A percentile compares a stretch with the other conserved stretches of the same genome.
phyloP scores from a whole-genome alignment of 768 basidiomycete genomes.

The Cantharellus cinnabarinus region DNA sequence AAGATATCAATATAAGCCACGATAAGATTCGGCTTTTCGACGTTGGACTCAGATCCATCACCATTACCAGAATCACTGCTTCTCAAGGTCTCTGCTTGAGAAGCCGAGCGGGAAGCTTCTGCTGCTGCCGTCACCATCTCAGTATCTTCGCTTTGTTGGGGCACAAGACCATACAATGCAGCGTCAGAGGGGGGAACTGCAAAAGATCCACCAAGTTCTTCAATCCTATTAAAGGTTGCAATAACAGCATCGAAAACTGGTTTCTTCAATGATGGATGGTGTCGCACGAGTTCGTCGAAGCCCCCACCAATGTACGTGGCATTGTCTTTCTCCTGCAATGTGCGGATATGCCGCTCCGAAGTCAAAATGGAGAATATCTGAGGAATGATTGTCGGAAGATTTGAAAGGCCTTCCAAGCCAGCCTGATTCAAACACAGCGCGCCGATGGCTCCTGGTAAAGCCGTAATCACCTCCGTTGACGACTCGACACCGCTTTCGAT shows the following conservation, averaged over 20 bases:
- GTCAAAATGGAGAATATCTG: constrained; percentile 74
- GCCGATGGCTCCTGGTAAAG: constrained; percentile 87
- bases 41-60: constrained; percentile 10
- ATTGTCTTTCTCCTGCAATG: constrained; percentile 83
- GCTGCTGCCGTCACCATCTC: neutral
- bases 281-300: constrained; percentile 87
- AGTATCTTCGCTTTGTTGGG: neutral
- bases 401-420: constrained; percentile 62
- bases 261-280: constrained; percentile 74
- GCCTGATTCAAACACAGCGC: constrained; percentile 86
- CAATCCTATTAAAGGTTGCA: constrained; percentile 47
- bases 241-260: constrained; percentile 63
- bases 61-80: constrained; percentile 5
- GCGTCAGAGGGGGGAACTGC: constrained; percentile 33
- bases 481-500: constrained; percentile 74
- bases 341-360: constrained; percentile 60
- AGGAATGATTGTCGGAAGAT: constrained; percentile 64
- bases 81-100: constrained; percentile 7
- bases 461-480: constrained; percentile 77
- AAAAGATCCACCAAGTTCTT: constrained; percentile 47
- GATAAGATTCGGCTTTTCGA: constrained; percentile 8
- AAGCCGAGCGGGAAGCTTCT: constrained; percentile 4
- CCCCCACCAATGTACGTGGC: constrained; percentile 72
- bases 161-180: constrained; percentile 40
- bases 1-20: constrained; percentile 18